Base-by-base conservation (phyloP, 108 stramenopile species). In the Epithemia pelagica region DNA sequence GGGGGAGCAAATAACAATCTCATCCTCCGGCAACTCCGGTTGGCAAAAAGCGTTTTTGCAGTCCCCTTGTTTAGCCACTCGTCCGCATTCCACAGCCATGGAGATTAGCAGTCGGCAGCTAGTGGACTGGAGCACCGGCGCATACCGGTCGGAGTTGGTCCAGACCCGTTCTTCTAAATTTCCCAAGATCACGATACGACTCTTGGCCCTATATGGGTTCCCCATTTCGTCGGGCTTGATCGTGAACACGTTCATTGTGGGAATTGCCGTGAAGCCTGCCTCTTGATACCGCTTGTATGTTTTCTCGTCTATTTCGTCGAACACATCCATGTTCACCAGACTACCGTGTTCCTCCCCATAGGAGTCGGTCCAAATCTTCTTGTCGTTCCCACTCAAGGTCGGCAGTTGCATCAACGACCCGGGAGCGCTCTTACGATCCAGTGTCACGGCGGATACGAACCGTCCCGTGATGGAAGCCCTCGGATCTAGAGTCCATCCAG, bases 11-110 rank as follows among this genome's bases (percentile, higher is more conserved):
- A 7, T 27, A 7, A 57, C 56, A 57, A 57, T n/a, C n/a, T 57
- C 56, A 7, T 57, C n/a, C 5, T 59, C 58, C 2, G 68, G n/a
- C n/a, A n/a, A 68, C 0, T 18, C 22, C 0, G 68, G 54, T 1
- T 74, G 62, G 52, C 74, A 74, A 37, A 74, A 74, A 27, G 74
- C 74, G 32, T 74, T 74, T n/a, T 74, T 74, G 30, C 62, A 69
- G 27, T 74, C 71, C 21, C 71, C 63, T 66, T 72, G 71, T 59
- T 66, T 55, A 20, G 64, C 18, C 21, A 65, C 29, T 0, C 58
- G 23, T n/a, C 51, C 58, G 0, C 58, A 23, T 0, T 22, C 26
- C 0, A 72, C 64, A 24, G 64, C 64, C 51, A 65, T 65, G 46
- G 58, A 20, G 33, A 32, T 28, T 0, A 72, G 65, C 21, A 60